Evolutionary conservation across 192 early-diverging fungal species (phyloP).

Genomic region (Obelidium mucronatum): DNA sequence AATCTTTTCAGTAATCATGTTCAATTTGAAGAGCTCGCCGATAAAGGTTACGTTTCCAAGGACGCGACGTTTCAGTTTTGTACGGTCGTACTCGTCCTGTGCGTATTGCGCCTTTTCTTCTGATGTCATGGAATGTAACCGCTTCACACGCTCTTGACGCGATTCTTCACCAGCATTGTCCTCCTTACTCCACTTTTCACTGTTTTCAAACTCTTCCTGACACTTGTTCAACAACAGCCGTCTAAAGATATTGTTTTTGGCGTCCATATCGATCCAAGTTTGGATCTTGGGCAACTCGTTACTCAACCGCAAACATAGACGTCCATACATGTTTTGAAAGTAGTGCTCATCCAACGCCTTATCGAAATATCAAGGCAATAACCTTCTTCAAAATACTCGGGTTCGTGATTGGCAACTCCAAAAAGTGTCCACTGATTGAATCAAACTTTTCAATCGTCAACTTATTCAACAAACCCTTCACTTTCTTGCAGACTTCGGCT

Average conservation of each 20-base stretch:
- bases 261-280: constrained; percentile 71
- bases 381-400: constrained; percentile 77
- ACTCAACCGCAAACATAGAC: constrained; percentile 78
- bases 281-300: constrained; percentile 59
- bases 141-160: constrained; percentile 43
- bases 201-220: constrained; percentile 94
- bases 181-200: constrained; percentile 75
- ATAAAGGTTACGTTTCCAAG: constrained; percentile 95
- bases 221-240: constrained; percentile 90
- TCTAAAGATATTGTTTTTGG: constrained; percentile 83
- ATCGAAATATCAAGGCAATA: constrained; percentile 87
- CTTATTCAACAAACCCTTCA: constrained; percentile 94
- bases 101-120: constrained; percentile 65
- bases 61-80: constrained; percentile 92
- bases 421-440: constrained; percentile 81
- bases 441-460: constrained; percentile 96
- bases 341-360: constrained; percentile 96
- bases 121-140: constrained; percentile 67
- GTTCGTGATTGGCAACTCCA: constrained; percentile 76
- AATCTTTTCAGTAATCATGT: constrained; percentile 92
- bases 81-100: constrained; percentile 75
- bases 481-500: constrained; percentile 61
- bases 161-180: constrained; percentile 44
- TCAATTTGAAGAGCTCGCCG: constrained; percentile 92
- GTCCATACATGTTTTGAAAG: constrained; percentile 91